phyloP scores from a whole-genome alignment of 495 filamentous ascomycete genomes.

The Collariella sp. region DNA sequence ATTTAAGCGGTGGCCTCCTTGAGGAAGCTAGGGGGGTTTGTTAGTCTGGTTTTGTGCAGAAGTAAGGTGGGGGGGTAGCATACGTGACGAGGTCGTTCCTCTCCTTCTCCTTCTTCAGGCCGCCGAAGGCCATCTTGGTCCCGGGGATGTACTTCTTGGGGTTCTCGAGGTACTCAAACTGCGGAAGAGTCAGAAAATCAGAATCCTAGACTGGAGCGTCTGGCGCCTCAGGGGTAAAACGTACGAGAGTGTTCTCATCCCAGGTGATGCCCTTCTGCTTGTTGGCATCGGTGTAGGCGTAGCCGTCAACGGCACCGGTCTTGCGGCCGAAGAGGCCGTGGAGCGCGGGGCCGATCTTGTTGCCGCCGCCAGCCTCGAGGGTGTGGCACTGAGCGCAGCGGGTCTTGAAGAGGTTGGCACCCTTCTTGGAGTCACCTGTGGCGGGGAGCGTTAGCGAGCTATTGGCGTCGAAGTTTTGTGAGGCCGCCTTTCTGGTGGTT shows the following conservation, averaged over 20 bases:
- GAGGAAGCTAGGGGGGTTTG: conserved; percentile 45
- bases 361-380: conserved; percentile 72
- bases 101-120: conserved; percentile 99
- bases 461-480: background rate
- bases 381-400: conserved; percentile 99
- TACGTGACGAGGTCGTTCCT: conserved; percentile 98
- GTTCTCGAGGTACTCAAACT: conserved; percentile 51
- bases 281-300: conserved; percentile 98
- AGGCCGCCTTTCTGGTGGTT: background rate
- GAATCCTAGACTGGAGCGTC: background rate
- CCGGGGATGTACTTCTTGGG: conserved; percentile 76
- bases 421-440: conserved; percentile 89
- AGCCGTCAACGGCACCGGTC: conserved; percentile 83
- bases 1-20: conserved; percentile 54
- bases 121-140: conserved; percentile 99
- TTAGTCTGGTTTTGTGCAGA: conserved; percentile 6
- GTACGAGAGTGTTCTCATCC: conserved; percentile 79
- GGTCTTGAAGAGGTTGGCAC: conserved; percentile 99
- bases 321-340: conserved; percentile 97
- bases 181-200: conserved; percentile 19
- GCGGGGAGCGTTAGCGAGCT: conserved; percentile 28
- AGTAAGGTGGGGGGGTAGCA: conserved; percentile 27
- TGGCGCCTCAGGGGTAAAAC: conserved; percentile 19
- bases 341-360: conserved; percentile 97
- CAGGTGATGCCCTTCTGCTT: conserved; percentile 89